Conservation (phyloP, 306 rosid species). For the Begonia loranthoides region DNA sequence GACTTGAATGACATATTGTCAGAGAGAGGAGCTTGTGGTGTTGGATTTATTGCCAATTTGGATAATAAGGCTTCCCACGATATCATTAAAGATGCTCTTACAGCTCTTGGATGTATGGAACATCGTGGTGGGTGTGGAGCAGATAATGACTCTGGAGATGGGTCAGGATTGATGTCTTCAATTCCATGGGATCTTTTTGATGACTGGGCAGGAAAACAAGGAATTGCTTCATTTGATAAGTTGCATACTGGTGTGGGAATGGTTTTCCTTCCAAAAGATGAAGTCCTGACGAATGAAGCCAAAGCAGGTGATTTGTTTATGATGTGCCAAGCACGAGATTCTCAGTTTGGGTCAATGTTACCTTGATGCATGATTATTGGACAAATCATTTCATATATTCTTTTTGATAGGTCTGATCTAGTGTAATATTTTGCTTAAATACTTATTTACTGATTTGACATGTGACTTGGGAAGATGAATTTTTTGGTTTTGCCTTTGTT, state of each 20-base stretch:
- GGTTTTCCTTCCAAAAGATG: slow-evolving; percentile 84
- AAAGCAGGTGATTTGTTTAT: slow-evolving; percentile 57
- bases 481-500: too few relatives aligned
- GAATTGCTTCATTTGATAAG: slow-evolving; percentile 79
- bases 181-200: slow-evolving; percentile 88
- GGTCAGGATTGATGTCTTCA: slow-evolving; percentile 86
- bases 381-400: too few relatives aligned
- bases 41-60: slow-evolving; percentile 92
- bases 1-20: slow-evolving; percentile 76
- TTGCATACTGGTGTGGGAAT: slow-evolving; percentile 93
- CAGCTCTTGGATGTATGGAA: slow-evolving; percentile 95
- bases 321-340: neutral
- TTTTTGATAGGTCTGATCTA: too few relatives aligned
- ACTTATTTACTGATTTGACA: too few relatives aligned
- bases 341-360: too few relatives aligned
- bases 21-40: slow-evolving; percentile 98
- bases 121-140: slow-evolving; percentile 99
- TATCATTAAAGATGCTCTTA: slow-evolving; percentile 76
- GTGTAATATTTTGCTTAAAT: too few relatives aligned
- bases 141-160: slow-evolving; percentile 98
- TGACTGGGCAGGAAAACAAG: slow-evolving; percentile 74
- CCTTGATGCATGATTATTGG: too few relatives aligned
- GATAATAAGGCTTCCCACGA: slow-evolving; percentile 68
- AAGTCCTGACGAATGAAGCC: slow-evolving; percentile 44
- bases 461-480: too few relatives aligned